Evolutionary conservation across 352 stramenopile species (phyloP).

Genomic region (Pythium rhizo-oryzae): DNA sequence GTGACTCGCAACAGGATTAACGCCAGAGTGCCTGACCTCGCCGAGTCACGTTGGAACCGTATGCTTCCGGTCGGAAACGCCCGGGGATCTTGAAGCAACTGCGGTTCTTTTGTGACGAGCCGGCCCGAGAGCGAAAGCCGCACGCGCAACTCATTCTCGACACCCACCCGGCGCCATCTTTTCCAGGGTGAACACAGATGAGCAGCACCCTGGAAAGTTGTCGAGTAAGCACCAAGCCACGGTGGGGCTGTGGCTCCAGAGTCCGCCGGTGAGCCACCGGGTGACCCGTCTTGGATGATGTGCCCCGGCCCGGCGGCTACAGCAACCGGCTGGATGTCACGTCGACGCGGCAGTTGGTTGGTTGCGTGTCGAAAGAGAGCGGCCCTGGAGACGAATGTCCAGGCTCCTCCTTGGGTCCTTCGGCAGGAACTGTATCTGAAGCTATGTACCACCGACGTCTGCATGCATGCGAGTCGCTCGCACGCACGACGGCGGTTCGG

Average conservation of each 20-base stretch:
- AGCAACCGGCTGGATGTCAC: background rate
- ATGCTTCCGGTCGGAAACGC: slow-evolving; percentile 2
- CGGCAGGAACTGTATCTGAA: background rate
- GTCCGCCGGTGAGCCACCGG: background rate
- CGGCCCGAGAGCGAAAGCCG: background rate
- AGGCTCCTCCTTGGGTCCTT: too few species aligned
- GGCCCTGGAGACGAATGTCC: background rate
- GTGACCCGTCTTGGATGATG: background rate
- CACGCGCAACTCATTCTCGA: background rate
- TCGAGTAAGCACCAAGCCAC: background rate
- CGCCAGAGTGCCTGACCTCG: background rate
- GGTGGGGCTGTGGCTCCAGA: background rate
- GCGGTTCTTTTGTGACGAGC: background rate
- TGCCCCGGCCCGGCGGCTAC: too few species aligned
- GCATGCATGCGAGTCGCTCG: background rate
- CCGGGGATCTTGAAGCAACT: background rate
- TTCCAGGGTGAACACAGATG: background rate
- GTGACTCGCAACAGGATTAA: background rate
- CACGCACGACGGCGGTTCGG: background rate
- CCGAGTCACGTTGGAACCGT: background rate
- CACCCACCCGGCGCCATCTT: background rate
- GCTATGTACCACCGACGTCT: background rate
- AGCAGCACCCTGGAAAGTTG: background rate
- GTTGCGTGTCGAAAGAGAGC: background rate
- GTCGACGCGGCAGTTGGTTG: background rate